Evolutionary conservation across 1,284 basidiomycete genomes (phyloP), one percentile per base, ranked within the genome.

Genomic region (Exobasidium cylindrosporum): DNA sequence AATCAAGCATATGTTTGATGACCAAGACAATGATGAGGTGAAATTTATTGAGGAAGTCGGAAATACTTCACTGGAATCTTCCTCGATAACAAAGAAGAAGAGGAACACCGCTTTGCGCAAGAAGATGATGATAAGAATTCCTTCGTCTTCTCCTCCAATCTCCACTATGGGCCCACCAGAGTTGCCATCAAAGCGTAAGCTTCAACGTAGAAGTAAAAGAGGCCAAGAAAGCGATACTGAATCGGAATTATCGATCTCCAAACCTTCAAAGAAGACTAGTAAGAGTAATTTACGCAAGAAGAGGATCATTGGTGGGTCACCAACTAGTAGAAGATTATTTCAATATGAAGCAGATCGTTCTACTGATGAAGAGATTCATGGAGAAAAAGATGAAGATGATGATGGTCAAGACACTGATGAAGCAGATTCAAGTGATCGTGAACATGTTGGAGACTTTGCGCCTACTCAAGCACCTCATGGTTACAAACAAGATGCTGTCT

Each of bases 401-500:
- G 85, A 86, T 13, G 80, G 77, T 1, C 79, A 83, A 23, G 67
- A 68, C 4, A 80, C 76, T 1, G 70, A 73, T 23, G 88, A 87
- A 73, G 85, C 83, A 69, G 88, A 89, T 70, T 47, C 61, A 69
- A 72, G 57, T 35, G 90, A 92, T 74, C 82, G 84, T 40, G 82
- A 81, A 64, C 91, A 66, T 17, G 81, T 91, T 17, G 84, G 86
- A 60, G 85, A 88, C 58, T 81, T 79, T 62, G 46, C 62, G 11
- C 83, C 86, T 59, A 91, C 90, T 13, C 91, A 92, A 76, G 83
- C 83, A 17, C 86, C 88, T 14, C 83, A 85, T n/a, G 88, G 87
- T 11, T 92, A 77, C 66, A 60, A 77, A 50, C 76, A 77, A 63
- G 65, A 70, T 56, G 66, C 67, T 21, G 55, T 77, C 26, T 79